Conservation (phyloP, 2,329 filamentous ascomycete species). For the Fusarium redolens region DNA sequence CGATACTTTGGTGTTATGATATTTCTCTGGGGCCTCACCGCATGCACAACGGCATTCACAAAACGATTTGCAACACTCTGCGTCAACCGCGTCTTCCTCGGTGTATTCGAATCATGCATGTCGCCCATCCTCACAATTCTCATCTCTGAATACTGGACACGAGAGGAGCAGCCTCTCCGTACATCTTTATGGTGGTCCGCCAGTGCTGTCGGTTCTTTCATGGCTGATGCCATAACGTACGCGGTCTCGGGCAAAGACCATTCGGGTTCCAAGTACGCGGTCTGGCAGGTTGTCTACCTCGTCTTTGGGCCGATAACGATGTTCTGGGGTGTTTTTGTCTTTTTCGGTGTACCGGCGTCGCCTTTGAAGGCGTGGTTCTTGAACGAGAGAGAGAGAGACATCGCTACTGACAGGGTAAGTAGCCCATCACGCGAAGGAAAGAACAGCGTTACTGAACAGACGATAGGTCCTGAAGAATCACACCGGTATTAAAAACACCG, state of each 20-base stretch:
- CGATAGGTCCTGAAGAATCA: background rate
- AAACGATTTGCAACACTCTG: background rate
- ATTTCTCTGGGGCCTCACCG: background rate
- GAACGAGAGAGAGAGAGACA: rapidly evolving
- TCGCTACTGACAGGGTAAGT: background rate
- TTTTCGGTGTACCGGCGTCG: background rate
- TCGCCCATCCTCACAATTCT: background rate
- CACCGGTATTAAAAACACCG: background rate
- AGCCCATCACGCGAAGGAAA: background rate
- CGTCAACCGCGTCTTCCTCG: background rate
- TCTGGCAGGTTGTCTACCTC: background rate
- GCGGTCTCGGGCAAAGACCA: background rate
- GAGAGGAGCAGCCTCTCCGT: background rate
- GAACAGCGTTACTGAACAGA: background rate
- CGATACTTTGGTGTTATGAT: background rate
- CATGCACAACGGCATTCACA: background rate
- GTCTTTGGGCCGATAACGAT: background rate
- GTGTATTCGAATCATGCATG: background rate
- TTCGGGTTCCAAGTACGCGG: background rate
- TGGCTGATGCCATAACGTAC: background rate
- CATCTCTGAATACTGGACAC: background rate
- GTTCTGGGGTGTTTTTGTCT: background rate
- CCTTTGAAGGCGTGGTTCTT: background rate
- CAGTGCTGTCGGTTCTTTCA: background rate
- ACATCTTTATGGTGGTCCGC: background rate